Evolutionary conservation across 306 rosid genomes (phyloP), one percentile per base, ranked within the genome.

Genomic region (Cicer chorassanicum): DNA sequence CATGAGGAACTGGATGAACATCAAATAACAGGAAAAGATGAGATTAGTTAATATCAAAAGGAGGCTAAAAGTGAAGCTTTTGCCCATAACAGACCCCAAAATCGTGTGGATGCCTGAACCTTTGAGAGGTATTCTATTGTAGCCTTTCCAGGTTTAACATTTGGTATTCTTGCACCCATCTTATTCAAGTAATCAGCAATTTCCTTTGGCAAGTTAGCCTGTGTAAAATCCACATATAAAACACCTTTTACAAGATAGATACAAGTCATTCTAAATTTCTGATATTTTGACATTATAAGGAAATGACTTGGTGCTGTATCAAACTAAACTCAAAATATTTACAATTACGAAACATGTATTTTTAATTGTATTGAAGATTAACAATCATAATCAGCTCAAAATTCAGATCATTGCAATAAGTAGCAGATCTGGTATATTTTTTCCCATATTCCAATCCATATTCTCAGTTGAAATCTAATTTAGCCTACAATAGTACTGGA

Each of bases 131-230:
- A 94, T 69, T 92, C 96, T 68, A 92, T 87, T 10, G 99, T 92
- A 81, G 99, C 99, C 83, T 87, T 94, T 74, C 99, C 99, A 56
- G 99, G 97, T 83, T 94, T 94, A 73, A 92, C 83, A 64, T 81
- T 89, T 39, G 99, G 99, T 73, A 94, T 90, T 86, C 97, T 86
- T 4, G 99, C 97, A 80, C 96, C 99, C 99, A 94, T 94, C 96
- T 92, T 94, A 73, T 94, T 94, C 72, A 94, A 85, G 84, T 94
- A 94, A 87, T 94, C 97, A 43, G 99, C 91, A 76, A 94, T 94
- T 91, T 94, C 99, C 89, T 92, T 92, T 21, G 97, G 99, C 93
- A 94, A 79, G 91, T 94, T 94, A 67, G 96, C 99, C 99, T 94
- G 89, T 70, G 65, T 64, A 78, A 76, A 86, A 76, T 82, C 18